Evolutionary conservation across 176 grass and related monocot genomes (phyloP).

Genomic region (Chrysopogon serrulatus): DNA sequence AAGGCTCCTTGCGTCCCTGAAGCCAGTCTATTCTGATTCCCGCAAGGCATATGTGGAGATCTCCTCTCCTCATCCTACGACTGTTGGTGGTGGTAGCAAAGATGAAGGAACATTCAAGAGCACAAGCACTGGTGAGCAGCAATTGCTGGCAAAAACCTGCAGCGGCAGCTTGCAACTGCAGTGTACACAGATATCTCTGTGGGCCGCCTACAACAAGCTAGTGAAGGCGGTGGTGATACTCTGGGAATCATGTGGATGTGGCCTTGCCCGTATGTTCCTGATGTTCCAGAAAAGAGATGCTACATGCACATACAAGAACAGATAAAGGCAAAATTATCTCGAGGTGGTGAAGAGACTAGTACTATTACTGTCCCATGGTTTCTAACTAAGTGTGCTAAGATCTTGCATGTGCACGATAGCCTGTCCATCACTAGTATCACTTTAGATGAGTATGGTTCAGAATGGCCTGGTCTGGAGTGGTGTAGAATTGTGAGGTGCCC

Average conservation of each 20-base stretch:
- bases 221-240: background rate
- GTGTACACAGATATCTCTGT: background rate
- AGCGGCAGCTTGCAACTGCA: background rate
- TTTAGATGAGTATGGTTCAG: background rate
- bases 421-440: background rate
- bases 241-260: background rate
- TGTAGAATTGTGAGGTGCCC: conserved; percentile 21
- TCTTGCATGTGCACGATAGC: background rate
- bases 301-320: conserved; percentile 7
- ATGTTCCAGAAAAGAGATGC: background rate
- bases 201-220: background rate
- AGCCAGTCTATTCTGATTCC: background rate
- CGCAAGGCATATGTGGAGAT: background rate
- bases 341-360: background rate
- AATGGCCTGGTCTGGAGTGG: background rate
- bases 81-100: background rate
- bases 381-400: accelerated
- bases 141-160: background rate
- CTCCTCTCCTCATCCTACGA: background rate
- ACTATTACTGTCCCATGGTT: background rate
- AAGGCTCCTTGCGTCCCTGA: background rate
- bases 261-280: background rate
- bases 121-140: no score
- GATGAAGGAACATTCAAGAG: background rate
- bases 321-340: background rate